These are phyloP conservation scores for Nicotiana benthamiana DNA, from an alignment of 257 asterid species.

Conservation along the genomic window DNA sequence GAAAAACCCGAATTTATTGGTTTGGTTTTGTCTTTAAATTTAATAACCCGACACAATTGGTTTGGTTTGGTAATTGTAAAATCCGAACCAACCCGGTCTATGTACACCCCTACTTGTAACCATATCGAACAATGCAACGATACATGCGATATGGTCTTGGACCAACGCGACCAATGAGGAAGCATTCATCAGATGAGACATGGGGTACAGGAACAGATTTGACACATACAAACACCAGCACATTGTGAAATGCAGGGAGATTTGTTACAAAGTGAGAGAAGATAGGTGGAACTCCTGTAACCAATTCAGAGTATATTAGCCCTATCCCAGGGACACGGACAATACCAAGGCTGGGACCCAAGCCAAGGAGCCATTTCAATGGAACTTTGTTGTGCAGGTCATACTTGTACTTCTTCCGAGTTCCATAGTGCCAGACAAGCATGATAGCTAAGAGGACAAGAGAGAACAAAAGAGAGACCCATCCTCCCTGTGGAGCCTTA, in stretches of 20 bases:
- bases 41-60: too few species aligned
- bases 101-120: too few species aligned
- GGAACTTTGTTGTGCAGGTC: slow-evolving; percentile 92
- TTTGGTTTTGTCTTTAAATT: too few species aligned
- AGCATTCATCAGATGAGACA: slow-evolving; percentile 79
- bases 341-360: slow-evolving; percentile 90
- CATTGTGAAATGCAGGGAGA: slow-evolving; percentile 89
- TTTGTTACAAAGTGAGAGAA: slow-evolving; percentile 95
- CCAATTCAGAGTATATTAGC: slow-evolving; percentile 80
- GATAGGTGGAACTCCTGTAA: slow-evolving; percentile 83
- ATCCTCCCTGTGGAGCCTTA: slow-evolving; percentile 89
- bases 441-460: slow-evolving; percentile 56
- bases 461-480: slow-evolving; percentile 75
- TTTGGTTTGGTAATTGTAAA: too few species aligned
- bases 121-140: slow-evolving; percentile 86
- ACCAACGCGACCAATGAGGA: slow-evolving; percentile 86
- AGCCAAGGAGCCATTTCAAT: slow-evolving; percentile 76
- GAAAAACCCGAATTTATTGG: too few species aligned
- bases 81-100: too few species aligned
- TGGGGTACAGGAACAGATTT: slow-evolving; percentile 79
- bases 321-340: slow-evolving; percentile 95
- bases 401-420: slow-evolving; percentile 76
- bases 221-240: slow-evolving; percentile 80
- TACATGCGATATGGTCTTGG: slow-evolving; percentile 91
- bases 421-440: slow-evolving; percentile 94